These are phyloP conservation scores for Wickerhamomyces bisporus DNA, from an alignment of 805 yeast species.

Conservation along the genomic window DNA sequence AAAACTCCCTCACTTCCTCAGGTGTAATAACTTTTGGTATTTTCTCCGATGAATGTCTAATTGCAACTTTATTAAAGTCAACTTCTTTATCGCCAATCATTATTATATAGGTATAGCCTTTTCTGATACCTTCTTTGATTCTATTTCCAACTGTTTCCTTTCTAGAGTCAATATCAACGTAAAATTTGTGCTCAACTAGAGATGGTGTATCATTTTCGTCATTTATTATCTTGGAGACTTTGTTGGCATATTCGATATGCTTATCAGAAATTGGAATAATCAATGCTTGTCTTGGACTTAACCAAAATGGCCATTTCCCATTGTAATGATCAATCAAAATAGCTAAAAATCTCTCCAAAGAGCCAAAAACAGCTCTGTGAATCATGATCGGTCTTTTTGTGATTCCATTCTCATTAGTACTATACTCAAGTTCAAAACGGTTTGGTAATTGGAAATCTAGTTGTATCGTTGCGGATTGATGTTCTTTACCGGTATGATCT, in stretches of 20 bases:
- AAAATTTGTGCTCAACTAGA: constrained; percentile 54
- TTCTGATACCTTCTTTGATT: constrained; percentile 69
- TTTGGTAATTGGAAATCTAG: constrained; percentile 92
- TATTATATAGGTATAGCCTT: constrained; percentile 75
- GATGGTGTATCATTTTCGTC: constrained; percentile 45
- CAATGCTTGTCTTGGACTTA: constrained; percentile 86
- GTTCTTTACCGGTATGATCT: constrained; percentile 75
- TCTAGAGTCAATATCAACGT: constrained; percentile 71
- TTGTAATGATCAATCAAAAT: constrained; percentile 81
- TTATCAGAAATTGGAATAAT: constrained; percentile 72
- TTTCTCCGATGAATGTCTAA: constrained; percentile 53
- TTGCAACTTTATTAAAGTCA: constrained; percentile 49
- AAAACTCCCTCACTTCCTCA: constrained; percentile 48
- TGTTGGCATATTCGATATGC: constrained; percentile 51
- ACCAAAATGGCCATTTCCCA: constrained; percentile 98
- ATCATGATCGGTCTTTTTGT: constrained; percentile 82
- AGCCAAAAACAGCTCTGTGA: constrained; percentile 94
- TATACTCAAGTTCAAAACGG: constrained; percentile 70
- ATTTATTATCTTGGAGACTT: constrained; percentile 45
- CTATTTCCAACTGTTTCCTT: constrained; percentile 76
- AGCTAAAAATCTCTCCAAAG: constrained; percentile 89
- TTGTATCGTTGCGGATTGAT: constrained; percentile 94
- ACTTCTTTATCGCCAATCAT: constrained; percentile 86
- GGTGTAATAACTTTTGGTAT: constrained; percentile 37
- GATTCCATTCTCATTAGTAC: constrained; percentile 42